Evolutionary conservation across 2,329 filamentous ascomycete species (phyloP).

Genomic region (Pleoardoris graminearum): DNA sequence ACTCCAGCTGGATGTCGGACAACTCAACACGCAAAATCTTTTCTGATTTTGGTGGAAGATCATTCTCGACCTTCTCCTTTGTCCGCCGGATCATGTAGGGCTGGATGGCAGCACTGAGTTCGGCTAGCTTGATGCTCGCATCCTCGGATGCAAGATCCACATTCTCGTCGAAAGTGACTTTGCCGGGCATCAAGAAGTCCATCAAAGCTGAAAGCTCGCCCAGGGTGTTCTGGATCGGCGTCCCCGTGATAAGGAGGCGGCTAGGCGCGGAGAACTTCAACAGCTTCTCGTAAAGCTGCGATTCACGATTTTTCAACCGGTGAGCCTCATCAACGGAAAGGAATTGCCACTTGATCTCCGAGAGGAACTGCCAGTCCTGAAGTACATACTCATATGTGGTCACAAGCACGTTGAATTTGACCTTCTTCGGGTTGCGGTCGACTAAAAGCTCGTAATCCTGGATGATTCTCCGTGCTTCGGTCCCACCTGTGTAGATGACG

Average conservation of each 20-base stretch:
- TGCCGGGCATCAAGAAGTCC: conserved; percentile 96
- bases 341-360: conserved; percentile 95
- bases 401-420: conserved; percentile 96
- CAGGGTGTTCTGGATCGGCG: conserved; percentile 95
- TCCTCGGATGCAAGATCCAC: conserved; percentile 80
- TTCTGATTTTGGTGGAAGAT: conserved; percentile 94
- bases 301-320: conserved; percentile 93
- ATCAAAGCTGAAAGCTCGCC: conserved; percentile 89
- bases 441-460: conserved; percentile 86
- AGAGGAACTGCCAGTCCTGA: conserved; percentile 79
- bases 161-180: conserved; percentile 87
- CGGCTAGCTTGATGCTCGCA: conserved; percentile 83
- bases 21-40: conserved; percentile 98
- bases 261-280: conserved; percentile 85
- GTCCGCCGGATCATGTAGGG: conserved; percentile 95
- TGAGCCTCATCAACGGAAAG: conserved; percentile 96
- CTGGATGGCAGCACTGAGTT: conserved; percentile 83
- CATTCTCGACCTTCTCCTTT: conserved; percentile 96
- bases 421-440: conserved; percentile 82
- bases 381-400: conserved; percentile 98
- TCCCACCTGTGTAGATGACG: conserved; percentile 92
- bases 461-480: conserved; percentile 82
- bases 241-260: conserved; percentile 92
- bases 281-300: conserved; percentile 85
- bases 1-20: conserved; percentile 93